These are phyloP conservation scores for Paecilomyces dactylethromorphus DNA, from an alignment of 2,329 filamentous ascomycete genomes.

Conservation along the genomic window DNA sequence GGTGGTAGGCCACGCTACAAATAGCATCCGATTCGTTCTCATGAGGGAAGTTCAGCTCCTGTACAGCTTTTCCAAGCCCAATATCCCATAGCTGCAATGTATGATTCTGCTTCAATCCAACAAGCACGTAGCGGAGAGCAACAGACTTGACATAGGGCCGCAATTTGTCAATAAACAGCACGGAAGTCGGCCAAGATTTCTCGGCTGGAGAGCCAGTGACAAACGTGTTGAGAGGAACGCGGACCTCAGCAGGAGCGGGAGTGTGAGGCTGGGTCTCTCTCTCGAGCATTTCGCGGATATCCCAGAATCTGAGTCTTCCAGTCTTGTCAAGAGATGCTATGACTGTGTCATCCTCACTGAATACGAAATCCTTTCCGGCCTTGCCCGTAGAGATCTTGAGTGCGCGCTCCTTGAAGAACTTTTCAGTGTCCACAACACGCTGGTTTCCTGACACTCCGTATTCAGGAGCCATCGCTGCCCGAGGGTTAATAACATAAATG, in stretches of 20 bases:
- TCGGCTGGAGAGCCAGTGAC: constrained; percentile 80
- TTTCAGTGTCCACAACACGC: constrained; percentile 73
- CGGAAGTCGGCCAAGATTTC: constrained; percentile 94
- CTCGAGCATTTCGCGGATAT: constrained; percentile 68
- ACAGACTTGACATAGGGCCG: constrained; percentile 85
- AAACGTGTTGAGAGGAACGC: constrained; percentile 78
- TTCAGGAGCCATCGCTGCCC: constrained; percentile 43
- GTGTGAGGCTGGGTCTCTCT: constrained; percentile 38
- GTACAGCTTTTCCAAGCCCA: constrained; percentile 86
- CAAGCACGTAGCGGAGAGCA: constrained; percentile 88
- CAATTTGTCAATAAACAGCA: constrained; percentile 92
- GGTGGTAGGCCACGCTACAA: constrained; percentile 93
- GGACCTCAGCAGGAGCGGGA: constrained; percentile 62
- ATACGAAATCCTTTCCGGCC: constrained; percentile 95
- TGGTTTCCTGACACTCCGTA: constrained; percentile 47
- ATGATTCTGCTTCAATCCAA: constrained; percentile 98
- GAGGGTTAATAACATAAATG: constrained; percentile 75
- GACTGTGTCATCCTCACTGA: constrained; percentile 91
- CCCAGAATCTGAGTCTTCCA: constrained; percentile 96
- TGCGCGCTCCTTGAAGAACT: constrained; percentile 76
- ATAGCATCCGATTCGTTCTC: constrained; percentile 96
- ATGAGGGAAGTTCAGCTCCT: constrained; percentile 94
- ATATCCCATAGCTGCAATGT: constrained; percentile 98
- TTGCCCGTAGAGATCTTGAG: constrained; percentile 96
- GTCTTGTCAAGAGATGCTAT: constrained; percentile 96